Evolutionary conservation across 148 eudicot species (phyloP).

Genomic region (Pouteria glomerata): DNA sequence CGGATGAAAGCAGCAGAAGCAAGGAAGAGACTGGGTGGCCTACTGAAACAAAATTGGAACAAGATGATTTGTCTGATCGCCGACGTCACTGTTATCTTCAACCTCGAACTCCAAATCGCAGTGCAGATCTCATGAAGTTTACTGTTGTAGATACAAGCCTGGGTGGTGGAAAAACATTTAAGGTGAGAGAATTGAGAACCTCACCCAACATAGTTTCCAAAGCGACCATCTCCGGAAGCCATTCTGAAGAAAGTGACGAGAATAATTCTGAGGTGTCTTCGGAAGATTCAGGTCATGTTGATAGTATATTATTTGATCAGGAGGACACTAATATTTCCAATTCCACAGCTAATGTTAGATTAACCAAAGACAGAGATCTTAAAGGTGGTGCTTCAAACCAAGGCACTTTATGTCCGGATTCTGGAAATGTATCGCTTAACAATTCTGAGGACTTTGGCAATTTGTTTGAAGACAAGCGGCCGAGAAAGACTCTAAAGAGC

Average conservation of each 20-base stretch:
- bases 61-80: constrained; percentile 29
- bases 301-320: not conserved
- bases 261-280: constrained; percentile 13
- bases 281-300: constrained; percentile 21
- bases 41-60: constrained; percentile 22
- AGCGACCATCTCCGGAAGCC: not conserved
- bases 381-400: constrained; percentile 4
- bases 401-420: constrained; percentile 7
- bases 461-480: constrained; percentile 11
- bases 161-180: constrained; percentile 23
- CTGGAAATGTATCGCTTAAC: not conserved
- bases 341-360: not conserved
- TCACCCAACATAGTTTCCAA: constrained; percentile 19
- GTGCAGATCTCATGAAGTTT: constrained; percentile 20
- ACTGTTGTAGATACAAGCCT: constrained; percentile 42
- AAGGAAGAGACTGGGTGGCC: constrained; percentile 35
- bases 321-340: not conserved
- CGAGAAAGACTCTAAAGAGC: constrained; percentile 19
- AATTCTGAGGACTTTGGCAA: not conserved
- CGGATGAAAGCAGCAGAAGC: constrained; percentile 11
- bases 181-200: constrained; percentile 30
- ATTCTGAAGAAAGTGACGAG: constrained; percentile 16
- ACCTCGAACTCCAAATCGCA: constrained; percentile 32
- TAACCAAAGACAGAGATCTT: constrained; percentile 4
- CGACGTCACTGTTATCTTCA: constrained; percentile 33